A percentile compares a stretch with the other conserved stretches of the same genome.
Evolutionary conservation across 306 rosid species (phyloP).

Genomic region (Castanospermum australe): DNA sequence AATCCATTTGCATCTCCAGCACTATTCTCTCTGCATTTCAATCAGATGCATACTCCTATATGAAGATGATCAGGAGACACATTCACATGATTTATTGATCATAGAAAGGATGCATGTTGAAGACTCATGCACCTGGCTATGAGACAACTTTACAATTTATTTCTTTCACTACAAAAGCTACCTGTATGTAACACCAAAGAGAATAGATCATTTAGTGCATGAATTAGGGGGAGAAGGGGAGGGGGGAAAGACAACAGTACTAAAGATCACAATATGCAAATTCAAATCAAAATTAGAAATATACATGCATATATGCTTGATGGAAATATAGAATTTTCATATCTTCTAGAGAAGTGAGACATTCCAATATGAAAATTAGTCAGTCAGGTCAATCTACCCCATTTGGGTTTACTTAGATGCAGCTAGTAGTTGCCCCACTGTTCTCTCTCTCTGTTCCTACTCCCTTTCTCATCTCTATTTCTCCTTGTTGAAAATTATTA

Average conservation of each 20-base stretch:
- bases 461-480: neutral
- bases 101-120: slow-evolving; percentile 56
- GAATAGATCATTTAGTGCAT: slow-evolving; percentile 35
- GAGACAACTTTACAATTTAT: slow-evolving; percentile 48
- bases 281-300: neutral
- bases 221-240: neutral
- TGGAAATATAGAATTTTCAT: neutral
- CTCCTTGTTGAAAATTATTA: neutral
- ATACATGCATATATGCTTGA: neutral
- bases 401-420: neutral
- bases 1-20: slow-evolving; percentile 2
- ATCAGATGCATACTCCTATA: neutral
- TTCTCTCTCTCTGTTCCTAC: neutral
- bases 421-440: neutral
- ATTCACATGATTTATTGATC: slow-evolving; percentile 35
- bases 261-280: neutral
- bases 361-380: neutral
- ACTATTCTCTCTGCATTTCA: neutral
- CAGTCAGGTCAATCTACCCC: neutral
- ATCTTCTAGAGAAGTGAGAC: neutral
- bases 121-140: slow-evolving; percentile 56
- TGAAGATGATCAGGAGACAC: slow-evolving; percentile 20
- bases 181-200: slow-evolving; percentile 54
- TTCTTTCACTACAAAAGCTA: slow-evolving; percentile 45
- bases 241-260: neutral